Percentiles rank a stretch among this genome's conserved stretches.
phyloP scores from a whole-genome alignment of 1,284 basidiomycete species.

The Xerocomus nothofagi region DNA sequence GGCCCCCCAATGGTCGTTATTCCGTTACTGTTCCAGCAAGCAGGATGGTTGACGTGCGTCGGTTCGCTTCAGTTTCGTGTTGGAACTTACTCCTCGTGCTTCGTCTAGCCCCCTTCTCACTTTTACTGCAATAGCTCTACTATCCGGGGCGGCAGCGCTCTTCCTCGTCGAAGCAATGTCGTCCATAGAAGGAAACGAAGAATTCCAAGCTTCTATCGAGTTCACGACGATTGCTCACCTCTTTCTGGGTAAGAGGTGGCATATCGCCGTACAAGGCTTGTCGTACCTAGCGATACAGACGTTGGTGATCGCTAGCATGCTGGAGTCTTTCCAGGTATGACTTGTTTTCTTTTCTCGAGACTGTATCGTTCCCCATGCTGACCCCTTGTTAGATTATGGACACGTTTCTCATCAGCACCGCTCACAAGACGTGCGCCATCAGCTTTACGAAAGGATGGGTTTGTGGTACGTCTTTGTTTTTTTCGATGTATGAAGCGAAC shows the following conservation, averaged over 20 bases:
- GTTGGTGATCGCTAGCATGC: conserved; percentile 25
- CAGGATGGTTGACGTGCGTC: conserved; percentile 29
- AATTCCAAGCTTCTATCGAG: conserved; percentile 25
- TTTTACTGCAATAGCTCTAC: conserved; percentile 17
- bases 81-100: neutral
- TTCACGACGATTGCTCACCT: conserved; percentile 29
- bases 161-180: conserved; percentile 28
- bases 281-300: conserved; percentile 25
- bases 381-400: conserved; percentile 23
- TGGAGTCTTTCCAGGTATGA: conserved; percentile 28
- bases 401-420: conserved; percentile 25
- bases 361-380: neutral
- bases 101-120: conserved; percentile 15
- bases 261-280: conserved; percentile 21
- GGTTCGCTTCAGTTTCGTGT: neutral
- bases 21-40: conserved; percentile 27
- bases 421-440: conserved; percentile 29
- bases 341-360: neutral
- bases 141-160: conserved; percentile 24
- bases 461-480: conserved; percentile 19
- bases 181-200: conserved; percentile 28
- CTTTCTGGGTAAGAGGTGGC: conserved; percentile 29
- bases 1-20: conserved; percentile 28
- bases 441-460: conserved; percentile 27
- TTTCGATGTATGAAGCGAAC: neutral